These are phyloP conservation scores for Cutaneotrichosporon daszewskae DNA, from an alignment of 1,284 basidiomycete species.

Conservation along the genomic window DNA sequence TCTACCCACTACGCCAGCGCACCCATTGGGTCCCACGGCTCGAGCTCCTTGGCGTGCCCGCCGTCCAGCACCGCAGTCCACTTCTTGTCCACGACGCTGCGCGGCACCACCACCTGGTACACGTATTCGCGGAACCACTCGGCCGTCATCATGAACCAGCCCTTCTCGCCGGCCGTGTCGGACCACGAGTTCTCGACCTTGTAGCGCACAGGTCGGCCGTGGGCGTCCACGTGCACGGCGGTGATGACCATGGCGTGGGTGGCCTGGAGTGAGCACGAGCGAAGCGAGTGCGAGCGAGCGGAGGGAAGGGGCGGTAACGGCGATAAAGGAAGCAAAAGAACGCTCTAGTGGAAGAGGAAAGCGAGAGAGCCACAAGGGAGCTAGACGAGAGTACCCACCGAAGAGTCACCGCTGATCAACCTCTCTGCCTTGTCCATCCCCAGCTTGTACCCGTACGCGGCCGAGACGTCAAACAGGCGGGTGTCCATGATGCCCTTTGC, in stretches of 20 bases:
- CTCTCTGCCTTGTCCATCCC: conserved; percentile 75
- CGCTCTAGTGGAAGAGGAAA: conserved; percentile 53
- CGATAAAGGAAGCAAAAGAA: background rate
- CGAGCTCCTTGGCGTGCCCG: conserved; percentile 60
- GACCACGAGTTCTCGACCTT: conserved; percentile 97
- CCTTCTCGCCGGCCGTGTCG: conserved; percentile 69
- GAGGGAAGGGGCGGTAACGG: background rate
- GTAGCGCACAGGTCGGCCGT: conserved; percentile 74
- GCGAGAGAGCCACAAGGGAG: no score
- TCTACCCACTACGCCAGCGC: conserved; percentile 15
- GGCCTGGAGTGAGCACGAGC: no score
- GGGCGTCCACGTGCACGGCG: conserved; percentile 75
- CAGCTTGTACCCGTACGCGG: conserved; percentile 58
- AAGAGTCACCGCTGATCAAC: conserved; percentile 67
- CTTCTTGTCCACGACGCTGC: conserved; percentile 67
- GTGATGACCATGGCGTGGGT: conserved; percentile 68
- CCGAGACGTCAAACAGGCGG: conserved; percentile 72
- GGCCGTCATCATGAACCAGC: conserved; percentile 87
- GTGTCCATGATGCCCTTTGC: conserved; percentile 78
- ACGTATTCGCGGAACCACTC: conserved; percentile 85
- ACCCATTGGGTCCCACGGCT: conserved; percentile 89
- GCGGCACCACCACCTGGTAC: conserved; percentile 70
- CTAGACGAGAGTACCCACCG: no score
- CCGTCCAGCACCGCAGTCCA: conserved; percentile 74
- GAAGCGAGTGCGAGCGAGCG: no score